phyloP scores from a whole-genome alignment of 2,329 filamentous ascomycete species.

The Venturia nashicola region DNA sequence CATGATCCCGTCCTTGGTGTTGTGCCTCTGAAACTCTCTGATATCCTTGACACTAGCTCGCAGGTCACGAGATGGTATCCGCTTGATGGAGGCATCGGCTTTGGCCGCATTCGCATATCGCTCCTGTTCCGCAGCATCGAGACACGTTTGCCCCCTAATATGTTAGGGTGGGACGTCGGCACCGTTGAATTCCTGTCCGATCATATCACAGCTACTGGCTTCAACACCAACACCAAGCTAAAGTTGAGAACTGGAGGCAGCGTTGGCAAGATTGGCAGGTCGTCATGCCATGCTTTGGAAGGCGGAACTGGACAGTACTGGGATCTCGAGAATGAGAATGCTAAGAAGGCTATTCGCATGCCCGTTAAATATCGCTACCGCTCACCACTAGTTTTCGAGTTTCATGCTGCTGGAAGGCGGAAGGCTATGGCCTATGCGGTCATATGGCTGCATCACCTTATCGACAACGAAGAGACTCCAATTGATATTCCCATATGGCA shows the following conservation, averaged over 20 bases:
- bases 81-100: constrained; percentile 84
- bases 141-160: constrained; percentile 67
- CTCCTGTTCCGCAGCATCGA: constrained; percentile 84
- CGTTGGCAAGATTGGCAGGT: constrained; percentile 54
- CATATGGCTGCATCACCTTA: constrained; percentile 75
- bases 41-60: constrained; percentile 77
- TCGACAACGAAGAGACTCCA: constrained; percentile 63
- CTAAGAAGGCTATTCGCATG: constrained; percentile 50
- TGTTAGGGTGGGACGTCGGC: constrained; percentile 90
- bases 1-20: constrained; percentile 92
- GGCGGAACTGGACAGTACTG: constrained; percentile 50
- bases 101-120: constrained; percentile 78
- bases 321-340: constrained; percentile 40
- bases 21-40: constrained; percentile 74
- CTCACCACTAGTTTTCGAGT: constrained; percentile 80
- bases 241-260: constrained; percentile 76
- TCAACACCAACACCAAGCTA: constrained; percentile 53
- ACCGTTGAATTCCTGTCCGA: constrained; percentile 80
- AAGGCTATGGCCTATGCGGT: constrained; percentile 63
- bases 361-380: constrained; percentile 87
- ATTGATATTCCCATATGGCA: constrained; percentile 88
- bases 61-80: constrained; percentile 90
- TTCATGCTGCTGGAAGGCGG: constrained; percentile 58
- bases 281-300: constrained; percentile 46
- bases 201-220: constrained; percentile 52